Conservation (phyloP, 2,329 filamentous ascomycete species). For the Dryadomyces quercivorus region DNA sequence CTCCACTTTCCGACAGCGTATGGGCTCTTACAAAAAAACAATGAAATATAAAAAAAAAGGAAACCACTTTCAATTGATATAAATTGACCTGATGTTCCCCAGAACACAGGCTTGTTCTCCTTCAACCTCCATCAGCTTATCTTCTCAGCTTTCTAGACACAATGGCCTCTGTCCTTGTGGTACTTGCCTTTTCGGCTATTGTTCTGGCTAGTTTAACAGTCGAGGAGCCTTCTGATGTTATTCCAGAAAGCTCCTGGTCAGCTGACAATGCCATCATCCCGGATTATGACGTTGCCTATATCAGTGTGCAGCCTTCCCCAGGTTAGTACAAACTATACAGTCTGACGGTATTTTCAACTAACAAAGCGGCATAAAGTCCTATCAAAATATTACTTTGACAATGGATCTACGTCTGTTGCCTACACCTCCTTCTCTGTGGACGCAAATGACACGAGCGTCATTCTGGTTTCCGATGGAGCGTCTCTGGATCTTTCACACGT, state of each 20-base stretch:
- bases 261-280: conserved; percentile 5
- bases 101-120: too few species aligned
- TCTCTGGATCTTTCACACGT: background rate
- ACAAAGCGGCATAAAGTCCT: background rate
- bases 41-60: too few species aligned
- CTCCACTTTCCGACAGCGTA: too few species aligned
- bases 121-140: too few species aligned
- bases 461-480: background rate
- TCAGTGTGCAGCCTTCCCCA: conserved; percentile 2
- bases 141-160: too few species aligned
- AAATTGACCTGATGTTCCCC: too few species aligned
- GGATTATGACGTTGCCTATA: conserved; percentile 3
- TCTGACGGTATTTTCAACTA: background rate
- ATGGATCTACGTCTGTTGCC: background rate
- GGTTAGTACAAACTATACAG: background rate
- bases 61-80: too few species aligned
- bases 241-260: background rate
- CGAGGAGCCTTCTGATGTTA: conserved; percentile 4
- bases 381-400: background rate
- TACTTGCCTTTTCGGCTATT: background rate
- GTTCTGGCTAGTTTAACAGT: background rate
- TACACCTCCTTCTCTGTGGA: background rate
- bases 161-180: background rate
- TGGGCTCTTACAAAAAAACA: too few species aligned
- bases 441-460: conserved; percentile 5